phyloP scores from a whole-genome alignment of 495 filamentous ascomycete genomes.

The Neurospora sp. region DNA sequence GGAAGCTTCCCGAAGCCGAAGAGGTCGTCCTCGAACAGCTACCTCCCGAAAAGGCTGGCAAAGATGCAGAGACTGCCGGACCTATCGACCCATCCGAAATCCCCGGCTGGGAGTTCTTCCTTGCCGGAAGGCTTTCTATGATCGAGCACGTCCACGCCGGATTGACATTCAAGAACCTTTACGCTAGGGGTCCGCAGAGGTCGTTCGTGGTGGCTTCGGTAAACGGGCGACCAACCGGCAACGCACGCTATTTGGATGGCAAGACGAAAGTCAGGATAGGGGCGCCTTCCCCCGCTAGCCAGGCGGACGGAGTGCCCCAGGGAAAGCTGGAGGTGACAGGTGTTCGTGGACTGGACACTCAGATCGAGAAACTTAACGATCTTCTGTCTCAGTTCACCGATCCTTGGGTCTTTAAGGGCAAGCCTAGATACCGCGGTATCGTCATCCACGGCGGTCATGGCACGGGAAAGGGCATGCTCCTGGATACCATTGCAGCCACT shows the following conservation, averaged over 20 bases:
- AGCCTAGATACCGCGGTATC: constrained; percentile 41
- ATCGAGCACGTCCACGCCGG: constrained; percentile 39
- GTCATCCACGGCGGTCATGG: constrained; percentile 75
- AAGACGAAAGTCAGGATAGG: constrained; percentile 28
- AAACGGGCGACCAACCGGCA: constrained; percentile 27
- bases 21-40: constrained; percentile 28
- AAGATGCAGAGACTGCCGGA: constrained; percentile 1
- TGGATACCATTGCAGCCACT: constrained; percentile 53
- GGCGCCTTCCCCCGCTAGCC: neutral
- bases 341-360: constrained; percentile 54
- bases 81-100: constrained; percentile 11
- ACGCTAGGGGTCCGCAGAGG: constrained; percentile 32
- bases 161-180: constrained; percentile 38
- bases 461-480: constrained; percentile 67
- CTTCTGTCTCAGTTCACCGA: constrained; percentile 48
- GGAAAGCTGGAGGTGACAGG: constrained; percentile 33
- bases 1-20: constrained; percentile 25
- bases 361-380: constrained; percentile 55
- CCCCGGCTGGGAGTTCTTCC: constrained; percentile 19
- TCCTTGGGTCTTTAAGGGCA: constrained; percentile 18
- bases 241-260: constrained; percentile 28
- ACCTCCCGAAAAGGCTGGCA: neutral
- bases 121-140: constrained; percentile 22
- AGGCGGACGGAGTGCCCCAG: constrained; percentile 5
- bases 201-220: constrained; percentile 37